A percentile compares a stretch with the other conserved stretches of the same genome.
Conservation (phyloP, 2,329 filamentous ascomycete genomes). For the Bipolaris bicolor region DNA sequence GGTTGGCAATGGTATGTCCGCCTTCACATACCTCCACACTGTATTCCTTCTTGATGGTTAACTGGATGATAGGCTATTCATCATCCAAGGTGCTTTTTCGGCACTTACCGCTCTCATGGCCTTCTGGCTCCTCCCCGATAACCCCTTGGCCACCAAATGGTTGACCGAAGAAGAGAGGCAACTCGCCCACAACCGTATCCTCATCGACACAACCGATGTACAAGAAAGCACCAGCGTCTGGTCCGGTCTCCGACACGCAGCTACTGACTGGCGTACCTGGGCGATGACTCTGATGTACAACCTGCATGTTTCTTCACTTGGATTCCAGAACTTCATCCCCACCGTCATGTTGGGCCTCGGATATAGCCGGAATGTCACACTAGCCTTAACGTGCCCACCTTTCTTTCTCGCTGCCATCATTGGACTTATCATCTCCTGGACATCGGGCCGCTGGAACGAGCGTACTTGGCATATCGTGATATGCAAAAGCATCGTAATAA, state of each 20-base stretch:
- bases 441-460: slow-evolving; percentile 37
- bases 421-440: slow-evolving; percentile 31
- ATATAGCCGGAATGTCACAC: slow-evolving; percentile 39
- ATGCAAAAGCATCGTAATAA: slow-evolving; percentile 33
- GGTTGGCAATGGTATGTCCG: slow-evolving; percentile 49
- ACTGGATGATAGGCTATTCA: neutral
- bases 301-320: slow-evolving; percentile 24
- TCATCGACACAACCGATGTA: slow-evolving; percentile 53
- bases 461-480: slow-evolving; percentile 43
- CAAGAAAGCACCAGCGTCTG: slow-evolving; percentile 27
- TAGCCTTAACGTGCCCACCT: slow-evolving; percentile 36
- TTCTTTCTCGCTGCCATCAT: slow-evolving; percentile 41
- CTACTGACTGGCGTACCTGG: slow-evolving; percentile 23
- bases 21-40: neutral
- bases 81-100: neutral
- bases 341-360: slow-evolving; percentile 42
- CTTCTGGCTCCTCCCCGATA: slow-evolving; percentile 33
- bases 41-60: neutral
- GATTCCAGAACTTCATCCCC: slow-evolving; percentile 44
- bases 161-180: slow-evolving; percentile 52
- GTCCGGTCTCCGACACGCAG: slow-evolving; percentile 23
- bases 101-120: neutral
- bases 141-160: slow-evolving; percentile 49
- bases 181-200: slow-evolving; percentile 32
- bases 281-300: slow-evolving; percentile 28